phyloP scores from a whole-genome alignment of 2,329 filamentous ascomycete genomes.

The Rutstroemia sydowiana region DNA sequence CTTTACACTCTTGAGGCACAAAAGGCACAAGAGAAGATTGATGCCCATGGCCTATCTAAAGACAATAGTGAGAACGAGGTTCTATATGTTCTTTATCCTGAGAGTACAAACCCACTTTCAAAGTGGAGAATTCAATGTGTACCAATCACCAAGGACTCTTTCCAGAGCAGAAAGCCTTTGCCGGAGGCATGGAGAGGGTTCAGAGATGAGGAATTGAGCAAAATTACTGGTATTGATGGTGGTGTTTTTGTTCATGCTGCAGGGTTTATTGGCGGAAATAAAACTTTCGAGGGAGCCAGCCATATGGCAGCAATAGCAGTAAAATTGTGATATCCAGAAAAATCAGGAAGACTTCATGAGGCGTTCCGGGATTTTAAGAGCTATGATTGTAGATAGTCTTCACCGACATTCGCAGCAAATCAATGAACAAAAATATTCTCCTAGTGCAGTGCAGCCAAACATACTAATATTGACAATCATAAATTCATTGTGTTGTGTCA shows the following conservation, averaged over 20 bases:
- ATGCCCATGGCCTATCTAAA: no score
- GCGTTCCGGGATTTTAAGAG: neutral
- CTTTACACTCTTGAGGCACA: slow-evolving; percentile 78
- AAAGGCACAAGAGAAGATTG: no score
- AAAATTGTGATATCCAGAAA: slow-evolving; percentile 28
- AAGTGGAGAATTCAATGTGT: slow-evolving; percentile 96
- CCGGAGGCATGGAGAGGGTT: slow-evolving; percentile 90
- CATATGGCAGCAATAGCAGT: slow-evolving; percentile 77
- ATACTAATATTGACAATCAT: neutral
- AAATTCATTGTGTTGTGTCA: slow-evolving; percentile 5
- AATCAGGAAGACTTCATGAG: neutral
- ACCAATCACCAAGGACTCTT: slow-evolving; percentile 76
- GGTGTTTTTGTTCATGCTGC: slow-evolving; percentile 90
- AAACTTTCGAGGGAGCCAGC: slow-evolving; percentile 80
- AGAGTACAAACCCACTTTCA: slow-evolving; percentile 63
- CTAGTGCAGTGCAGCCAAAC: neutral
- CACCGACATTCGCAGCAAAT: neutral
- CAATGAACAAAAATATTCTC: neutral
- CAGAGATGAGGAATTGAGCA: slow-evolving; percentile 76
- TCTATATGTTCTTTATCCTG: slow-evolving; percentile 85
- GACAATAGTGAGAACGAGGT: slow-evolving; percentile 49
- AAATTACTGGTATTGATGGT: slow-evolving; percentile 59
- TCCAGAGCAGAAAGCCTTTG: slow-evolving; percentile 84
- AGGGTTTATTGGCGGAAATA: slow-evolving; percentile 94
- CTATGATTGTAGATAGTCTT: slow-evolving; percentile 1